Conservation (phyloP, 441 rosid species). For the Metrosideros polymorpha region DNA sequence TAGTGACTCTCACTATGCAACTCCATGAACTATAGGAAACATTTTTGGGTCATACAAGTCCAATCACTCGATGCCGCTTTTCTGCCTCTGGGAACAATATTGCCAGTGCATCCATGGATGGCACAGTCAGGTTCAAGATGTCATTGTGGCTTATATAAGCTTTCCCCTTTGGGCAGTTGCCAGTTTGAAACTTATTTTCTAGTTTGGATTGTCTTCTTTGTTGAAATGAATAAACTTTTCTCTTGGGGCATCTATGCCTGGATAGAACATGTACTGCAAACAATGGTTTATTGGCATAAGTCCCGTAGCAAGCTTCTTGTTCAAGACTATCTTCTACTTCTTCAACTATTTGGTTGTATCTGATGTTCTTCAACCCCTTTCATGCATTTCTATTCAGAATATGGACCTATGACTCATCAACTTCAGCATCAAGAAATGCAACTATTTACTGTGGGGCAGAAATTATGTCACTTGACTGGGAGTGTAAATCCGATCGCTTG, state of each 20-base stretch:
- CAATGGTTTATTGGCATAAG: neutral
- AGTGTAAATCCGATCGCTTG: slow-evolving; percentile 71
- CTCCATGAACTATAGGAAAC: slow-evolving; percentile 38
- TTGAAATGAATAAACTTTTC: neutral
- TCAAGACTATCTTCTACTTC: neutral
- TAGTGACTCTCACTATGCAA: neutral
- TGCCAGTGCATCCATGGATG: slow-evolving; percentile 69
- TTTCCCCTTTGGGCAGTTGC: neutral
- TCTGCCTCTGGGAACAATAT: slow-evolving; percentile 73
- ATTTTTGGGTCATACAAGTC: slow-evolving; percentile 71
- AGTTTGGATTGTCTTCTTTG: neutral
- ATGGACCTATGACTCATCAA: slow-evolving; percentile 65
- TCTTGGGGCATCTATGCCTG: neutral
- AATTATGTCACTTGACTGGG: slow-evolving; percentile 75
- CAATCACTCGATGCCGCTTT: slow-evolving; percentile 57
- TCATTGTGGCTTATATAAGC: neutral
- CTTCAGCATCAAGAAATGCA: slow-evolving; percentile 68
- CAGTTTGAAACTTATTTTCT: neutral
- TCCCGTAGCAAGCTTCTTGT: neutral
- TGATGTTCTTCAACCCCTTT: neutral
- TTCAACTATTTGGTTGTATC: neutral
- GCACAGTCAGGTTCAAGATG: slow-evolving; percentile 49
- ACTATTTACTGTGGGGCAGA: slow-evolving; percentile 70
- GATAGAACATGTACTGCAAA: neutral
- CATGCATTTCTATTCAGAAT: slow-evolving; percentile 23